phyloP scores from a whole-genome alignment of 2,329 filamentous ascomycete species.

The Penicillium capsulatum region DNA sequence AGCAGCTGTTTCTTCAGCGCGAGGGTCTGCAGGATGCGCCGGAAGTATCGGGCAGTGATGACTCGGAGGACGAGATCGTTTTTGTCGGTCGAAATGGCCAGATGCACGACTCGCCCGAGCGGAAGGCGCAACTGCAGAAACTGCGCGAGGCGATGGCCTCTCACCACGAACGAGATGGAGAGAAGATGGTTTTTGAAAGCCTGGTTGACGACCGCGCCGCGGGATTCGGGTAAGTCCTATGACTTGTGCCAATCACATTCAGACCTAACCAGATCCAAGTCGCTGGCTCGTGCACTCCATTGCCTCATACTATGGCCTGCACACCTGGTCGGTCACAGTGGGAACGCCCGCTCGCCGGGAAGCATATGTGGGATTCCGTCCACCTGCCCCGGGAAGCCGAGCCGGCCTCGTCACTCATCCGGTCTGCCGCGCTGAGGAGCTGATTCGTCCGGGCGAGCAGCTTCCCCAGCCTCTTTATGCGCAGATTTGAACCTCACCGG shows the following conservation, averaged over 20 bases:
- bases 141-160: conserved; percentile 28
- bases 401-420: conserved; percentile 25
- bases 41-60: conserved; percentile 38
- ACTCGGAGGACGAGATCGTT: conserved; percentile 81
- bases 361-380: conserved; percentile 70
- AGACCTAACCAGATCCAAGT: conserved; percentile 43
- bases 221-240: conserved; percentile 68
- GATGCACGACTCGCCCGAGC: conserved; percentile 57
- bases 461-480: conserved; percentile 38
- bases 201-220: conserved; percentile 69
- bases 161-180: conserved; percentile 47
- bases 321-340: conserved; percentile 73
- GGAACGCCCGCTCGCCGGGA: conserved; percentile 68
- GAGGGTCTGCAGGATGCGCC: conserved; percentile 46
- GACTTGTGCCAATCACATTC: conserved; percentile 3
- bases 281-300: conserved; percentile 93
- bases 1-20: conserved; percentile 46
- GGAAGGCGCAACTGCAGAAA: conserved; percentile 52
- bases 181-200: conserved; percentile 76
- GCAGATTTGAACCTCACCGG: conserved; percentile 27
- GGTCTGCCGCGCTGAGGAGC: conserved; percentile 26
- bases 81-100: conserved; percentile 70
- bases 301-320: conserved; percentile 83
- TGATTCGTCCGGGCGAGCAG: conserved; percentile 34
- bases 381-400: conserved; percentile 31